Conservation (phyloP, 1,284 basidiomycete genomes). For the Boletus nobilissimus region DNA sequence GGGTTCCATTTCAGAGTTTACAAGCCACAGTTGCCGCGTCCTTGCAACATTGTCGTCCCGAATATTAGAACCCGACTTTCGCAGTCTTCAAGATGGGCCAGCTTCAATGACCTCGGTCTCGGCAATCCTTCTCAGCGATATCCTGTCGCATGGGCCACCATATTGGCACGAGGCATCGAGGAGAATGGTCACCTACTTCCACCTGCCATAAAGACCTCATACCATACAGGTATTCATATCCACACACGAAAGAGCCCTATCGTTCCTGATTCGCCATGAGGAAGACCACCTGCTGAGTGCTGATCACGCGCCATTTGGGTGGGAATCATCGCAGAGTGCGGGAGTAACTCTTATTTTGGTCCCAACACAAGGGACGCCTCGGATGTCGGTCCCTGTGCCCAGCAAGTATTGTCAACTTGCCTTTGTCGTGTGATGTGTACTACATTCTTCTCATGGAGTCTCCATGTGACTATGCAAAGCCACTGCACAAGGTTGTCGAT, state of each 20-base stretch:
- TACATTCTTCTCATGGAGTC: not conserved
- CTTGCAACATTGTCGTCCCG: not conserved
- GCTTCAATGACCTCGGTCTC: slow-evolving; percentile 48
- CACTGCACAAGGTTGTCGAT: not conserved
- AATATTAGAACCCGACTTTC: slow-evolving; percentile 37
- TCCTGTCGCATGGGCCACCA: no score
- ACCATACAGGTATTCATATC: not conserved
- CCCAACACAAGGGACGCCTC: no score
- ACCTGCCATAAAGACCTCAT: no score
- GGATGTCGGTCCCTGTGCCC: no score
- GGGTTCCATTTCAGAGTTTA: not conserved
- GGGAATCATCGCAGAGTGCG: no score
- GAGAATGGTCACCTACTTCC: no score
- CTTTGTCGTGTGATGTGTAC: not conserved
- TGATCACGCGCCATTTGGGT: no score
- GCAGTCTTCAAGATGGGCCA: slow-evolving; percentile 41
- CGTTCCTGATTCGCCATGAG: not conserved
- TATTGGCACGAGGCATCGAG: no score
- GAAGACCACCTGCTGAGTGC: not conserved
- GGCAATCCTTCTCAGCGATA: slow-evolving; percentile 21
- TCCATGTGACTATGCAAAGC: not conserved
- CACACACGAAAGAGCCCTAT: not conserved
- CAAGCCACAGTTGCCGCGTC: not conserved
- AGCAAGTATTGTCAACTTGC: no score
- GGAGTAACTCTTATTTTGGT: no score